Conservation (phyloP, 768 basidiomycete genomes). For the Serendipita sp. region DNA sequence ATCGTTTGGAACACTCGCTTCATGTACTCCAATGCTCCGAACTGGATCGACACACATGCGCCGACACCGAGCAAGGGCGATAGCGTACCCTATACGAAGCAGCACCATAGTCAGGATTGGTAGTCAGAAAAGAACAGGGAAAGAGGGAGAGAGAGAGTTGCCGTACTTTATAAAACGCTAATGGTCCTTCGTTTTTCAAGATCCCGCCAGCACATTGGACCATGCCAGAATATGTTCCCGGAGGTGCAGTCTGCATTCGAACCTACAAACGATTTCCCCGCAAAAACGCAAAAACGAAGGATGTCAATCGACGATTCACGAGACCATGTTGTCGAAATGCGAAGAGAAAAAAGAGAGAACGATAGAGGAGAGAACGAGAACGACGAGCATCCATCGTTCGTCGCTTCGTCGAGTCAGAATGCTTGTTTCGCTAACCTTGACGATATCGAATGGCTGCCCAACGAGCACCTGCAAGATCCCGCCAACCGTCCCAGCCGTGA, state of each 20-base stretch:
- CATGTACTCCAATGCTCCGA: slow-evolving; percentile 71
- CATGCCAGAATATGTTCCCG: slow-evolving; percentile 80
- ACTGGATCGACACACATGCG: slow-evolving; percentile 90
- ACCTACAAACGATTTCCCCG: neutral
- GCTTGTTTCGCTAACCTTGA: slow-evolving; percentile 53
- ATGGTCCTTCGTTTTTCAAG: slow-evolving; percentile 75
- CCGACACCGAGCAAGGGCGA: slow-evolving; percentile 86
- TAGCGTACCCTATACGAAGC: slow-evolving; percentile 52
- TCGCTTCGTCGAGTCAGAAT: neutral
- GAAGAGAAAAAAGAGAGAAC: neutral
- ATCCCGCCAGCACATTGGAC: slow-evolving; percentile 81
- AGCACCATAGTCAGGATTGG: neutral
- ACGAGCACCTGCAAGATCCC: slow-evolving; percentile 84
- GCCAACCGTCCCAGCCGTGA: slow-evolving; percentile 80
- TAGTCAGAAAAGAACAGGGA: neutral
- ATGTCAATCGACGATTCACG: no score
- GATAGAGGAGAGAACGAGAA: neutral
- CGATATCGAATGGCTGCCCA: slow-evolving; percentile 91
- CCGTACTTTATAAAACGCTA: slow-evolving; percentile 85
- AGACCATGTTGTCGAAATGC: no score
- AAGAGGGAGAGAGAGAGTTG: neutral
- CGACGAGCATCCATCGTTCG: neutral
- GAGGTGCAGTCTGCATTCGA: slow-evolving; percentile 89
- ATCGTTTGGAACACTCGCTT: slow-evolving; percentile 61
- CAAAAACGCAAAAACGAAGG: neutral